Conservation (phyloP, 495 filamentous ascomycete species). For the Parachaetomium inaequale region DNA sequence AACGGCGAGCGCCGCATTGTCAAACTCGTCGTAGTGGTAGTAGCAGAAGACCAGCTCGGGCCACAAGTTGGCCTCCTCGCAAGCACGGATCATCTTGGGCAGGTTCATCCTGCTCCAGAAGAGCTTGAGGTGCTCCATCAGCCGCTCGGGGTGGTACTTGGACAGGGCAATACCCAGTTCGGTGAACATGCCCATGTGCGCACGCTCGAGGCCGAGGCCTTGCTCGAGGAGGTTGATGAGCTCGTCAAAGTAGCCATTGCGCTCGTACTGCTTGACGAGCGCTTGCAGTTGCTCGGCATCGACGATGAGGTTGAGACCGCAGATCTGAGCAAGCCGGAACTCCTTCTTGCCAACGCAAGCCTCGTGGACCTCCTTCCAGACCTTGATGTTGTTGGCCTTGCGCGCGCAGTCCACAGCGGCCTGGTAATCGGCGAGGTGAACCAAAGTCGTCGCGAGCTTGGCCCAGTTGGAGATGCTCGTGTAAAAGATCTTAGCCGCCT, state of each 20-base stretch:
- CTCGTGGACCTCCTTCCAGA: slow-evolving; percentile 98
- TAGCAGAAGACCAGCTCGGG: slow-evolving; percentile 98
- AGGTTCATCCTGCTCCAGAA: slow-evolving; percentile 99
- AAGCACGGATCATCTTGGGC: slow-evolving; percentile 93
- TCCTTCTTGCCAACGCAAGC: slow-evolving; percentile 98
- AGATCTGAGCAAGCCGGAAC: slow-evolving; percentile 98
- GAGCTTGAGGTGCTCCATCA: slow-evolving; percentile 98
- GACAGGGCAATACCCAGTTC: slow-evolving; percentile 90
- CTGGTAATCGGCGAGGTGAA: slow-evolving; percentile 95
- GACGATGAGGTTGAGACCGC: slow-evolving; percentile 96
- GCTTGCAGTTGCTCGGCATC: slow-evolving; percentile 94
- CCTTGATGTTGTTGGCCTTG: slow-evolving; percentile 99
- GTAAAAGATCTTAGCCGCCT: slow-evolving; percentile 98
- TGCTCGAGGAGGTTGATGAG: slow-evolving; percentile 92
- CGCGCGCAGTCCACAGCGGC: slow-evolving; percentile 97
- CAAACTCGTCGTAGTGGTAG: slow-evolving; percentile 98
- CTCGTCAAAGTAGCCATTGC: slow-evolving; percentile 97
- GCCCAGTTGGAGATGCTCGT: slow-evolving; percentile 99
- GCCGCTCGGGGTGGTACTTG: slow-evolving; percentile 92
- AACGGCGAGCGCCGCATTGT: slow-evolving; percentile 97
- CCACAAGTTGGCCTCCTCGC: slow-evolving; percentile 95
- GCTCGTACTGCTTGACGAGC: slow-evolving; percentile 94
- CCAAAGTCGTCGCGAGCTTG: slow-evolving; percentile 93
- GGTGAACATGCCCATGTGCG: slow-evolving; percentile 88
- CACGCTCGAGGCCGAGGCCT: slow-evolving; percentile 87